A percentile compares a stretch with the other conserved stretches of the same genome.
Conservation (phyloP, 192 early-diverging fungal genomes). For the Rhizophagus sp. region DNA sequence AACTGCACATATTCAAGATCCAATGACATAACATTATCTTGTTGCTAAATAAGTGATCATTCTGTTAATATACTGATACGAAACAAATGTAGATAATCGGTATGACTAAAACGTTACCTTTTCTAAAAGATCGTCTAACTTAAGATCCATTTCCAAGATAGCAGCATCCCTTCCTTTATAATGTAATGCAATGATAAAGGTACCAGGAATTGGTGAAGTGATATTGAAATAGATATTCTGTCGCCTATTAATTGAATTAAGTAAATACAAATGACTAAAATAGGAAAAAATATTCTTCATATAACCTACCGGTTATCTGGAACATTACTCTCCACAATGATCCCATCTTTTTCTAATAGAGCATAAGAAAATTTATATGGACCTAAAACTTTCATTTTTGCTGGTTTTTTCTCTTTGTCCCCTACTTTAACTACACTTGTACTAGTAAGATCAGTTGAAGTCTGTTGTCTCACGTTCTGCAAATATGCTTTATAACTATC, state of each 20-base stretch:
- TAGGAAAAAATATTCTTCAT: not conserved
- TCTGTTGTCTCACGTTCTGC: constrained; percentile 89
- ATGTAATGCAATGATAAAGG: constrained; percentile 86
- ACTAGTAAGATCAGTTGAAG: constrained; percentile 43
- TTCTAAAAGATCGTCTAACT: constrained; percentile 80
- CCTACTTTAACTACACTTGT: constrained; percentile 64
- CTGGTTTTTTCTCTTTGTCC: constrained; percentile 48
- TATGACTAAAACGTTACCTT: constrained; percentile 47
- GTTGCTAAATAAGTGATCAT: constrained; percentile 64
- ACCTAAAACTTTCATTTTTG: constrained; percentile 57
- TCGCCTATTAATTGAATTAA: constrained; percentile 44
- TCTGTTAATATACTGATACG: not conserved
- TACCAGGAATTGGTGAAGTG: constrained; percentile 81
- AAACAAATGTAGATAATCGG: no score
- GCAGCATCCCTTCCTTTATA: constrained; percentile 92
- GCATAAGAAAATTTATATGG: constrained; percentile 83
- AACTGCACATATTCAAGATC: constrained; percentile 94
- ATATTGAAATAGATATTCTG: constrained; percentile 90
- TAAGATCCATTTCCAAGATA: constrained; percentile 94
- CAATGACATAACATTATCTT: constrained; percentile 80
- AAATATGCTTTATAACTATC: constrained; percentile 95
- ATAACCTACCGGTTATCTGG: constrained; percentile 79
- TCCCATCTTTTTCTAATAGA: constrained; percentile 86
- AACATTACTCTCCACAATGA: constrained; percentile 90
- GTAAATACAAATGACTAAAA: not conserved